Conservation (phyloP, 2,329 filamentous ascomycete genomes). For the Sclerotinia borealis region DNA sequence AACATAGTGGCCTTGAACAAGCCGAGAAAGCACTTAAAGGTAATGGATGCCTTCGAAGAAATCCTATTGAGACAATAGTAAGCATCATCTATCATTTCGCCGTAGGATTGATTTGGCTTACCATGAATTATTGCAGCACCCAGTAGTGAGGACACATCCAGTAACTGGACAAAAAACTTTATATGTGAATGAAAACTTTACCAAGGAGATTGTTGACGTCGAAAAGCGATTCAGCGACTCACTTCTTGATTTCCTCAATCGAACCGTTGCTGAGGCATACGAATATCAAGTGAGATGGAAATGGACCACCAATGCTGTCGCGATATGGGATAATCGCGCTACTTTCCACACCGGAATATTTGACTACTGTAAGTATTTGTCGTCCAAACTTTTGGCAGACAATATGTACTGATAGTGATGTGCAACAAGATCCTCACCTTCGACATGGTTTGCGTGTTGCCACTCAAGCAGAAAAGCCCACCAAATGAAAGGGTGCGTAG, state of each 20-base stretch:
- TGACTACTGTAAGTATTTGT: slow-evolving; percentile 6
- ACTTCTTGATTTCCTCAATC: slow-evolving; percentile 23
- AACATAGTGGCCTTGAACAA: slow-evolving; percentile 6
- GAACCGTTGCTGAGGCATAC: slow-evolving; percentile 24
- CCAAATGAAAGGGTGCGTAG: background rate
- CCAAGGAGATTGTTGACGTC: slow-evolving; percentile 25
- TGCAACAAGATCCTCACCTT: slow-evolving; percentile 4
- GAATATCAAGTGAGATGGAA: slow-evolving; percentile 29
- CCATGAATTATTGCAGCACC: slow-evolving; percentile 20
- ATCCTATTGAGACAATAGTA: slow-evolving; percentile 25
- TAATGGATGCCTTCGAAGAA: slow-evolving; percentile 20
- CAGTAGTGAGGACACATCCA: slow-evolving; percentile 29
- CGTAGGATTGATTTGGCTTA: background rate
- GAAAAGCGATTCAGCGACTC: slow-evolving; percentile 25
- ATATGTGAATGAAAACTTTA: slow-evolving; percentile 23
- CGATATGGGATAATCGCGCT: slow-evolving; percentile 27
- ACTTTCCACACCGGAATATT: slow-evolving; percentile 13
- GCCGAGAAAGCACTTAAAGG: background rate
- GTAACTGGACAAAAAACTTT: slow-evolving; percentile 27
- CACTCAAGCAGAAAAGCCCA: slow-evolving; percentile 61
- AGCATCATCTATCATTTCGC: background rate
- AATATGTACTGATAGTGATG: background rate
- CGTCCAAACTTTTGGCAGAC: background rate
- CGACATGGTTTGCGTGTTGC: slow-evolving; percentile 69
- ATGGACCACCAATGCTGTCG: slow-evolving; percentile 24